These are phyloP conservation scores for Penicillium hordei DNA, from an alignment of 2,329 filamentous ascomycete species.

Conservation along the genomic window DNA sequence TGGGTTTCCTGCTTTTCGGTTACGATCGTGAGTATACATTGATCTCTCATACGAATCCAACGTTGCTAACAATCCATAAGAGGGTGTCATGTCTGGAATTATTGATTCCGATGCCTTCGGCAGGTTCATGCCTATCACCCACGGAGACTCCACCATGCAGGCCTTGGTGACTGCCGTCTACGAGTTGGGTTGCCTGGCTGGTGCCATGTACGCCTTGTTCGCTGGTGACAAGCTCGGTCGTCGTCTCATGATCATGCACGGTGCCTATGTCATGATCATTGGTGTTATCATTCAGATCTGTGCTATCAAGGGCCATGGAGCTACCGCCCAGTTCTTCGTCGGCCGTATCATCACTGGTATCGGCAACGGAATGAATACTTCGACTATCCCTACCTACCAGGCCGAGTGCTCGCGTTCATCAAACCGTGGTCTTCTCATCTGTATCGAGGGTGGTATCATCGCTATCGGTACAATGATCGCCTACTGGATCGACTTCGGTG, in stretches of 20 bases:
- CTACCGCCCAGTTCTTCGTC: constrained; percentile 53
- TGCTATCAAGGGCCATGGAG: constrained; percentile 32
- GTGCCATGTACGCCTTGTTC: constrained; percentile 40
- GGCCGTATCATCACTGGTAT: constrained; percentile 55
- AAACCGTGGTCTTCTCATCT: constrained; percentile 62
- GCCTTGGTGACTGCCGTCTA: constrained; percentile 36
- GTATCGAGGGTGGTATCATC: constrained; percentile 56
- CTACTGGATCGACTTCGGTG: constrained; percentile 55
- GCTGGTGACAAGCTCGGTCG: constrained; percentile 40
- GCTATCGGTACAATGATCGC: constrained; percentile 54
- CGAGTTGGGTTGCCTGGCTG: constrained; percentile 37
- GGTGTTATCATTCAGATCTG: constrained; percentile 43
- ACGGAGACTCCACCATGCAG: constrained; percentile 42
- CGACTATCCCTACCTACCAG: constrained; percentile 56
- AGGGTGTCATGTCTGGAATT: constrained; percentile 44
- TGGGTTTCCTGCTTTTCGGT: constrained; percentile 62
- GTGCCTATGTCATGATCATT: constrained; percentile 53
- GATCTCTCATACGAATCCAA: not conserved
- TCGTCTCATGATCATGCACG: constrained; percentile 55
- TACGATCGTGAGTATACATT: constrained; percentile 50
- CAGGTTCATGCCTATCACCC: constrained; percentile 36
- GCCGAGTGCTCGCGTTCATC: constrained; percentile 55
- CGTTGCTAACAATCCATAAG: constrained; percentile 17
- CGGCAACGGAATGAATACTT: constrained; percentile 58
- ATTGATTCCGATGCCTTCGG: constrained; percentile 36